These are phyloP conservation scores for Fusarium chlamydosporum DNA, from an alignment of 2,329 filamentous ascomycete species.

Conservation along the genomic window DNA sequence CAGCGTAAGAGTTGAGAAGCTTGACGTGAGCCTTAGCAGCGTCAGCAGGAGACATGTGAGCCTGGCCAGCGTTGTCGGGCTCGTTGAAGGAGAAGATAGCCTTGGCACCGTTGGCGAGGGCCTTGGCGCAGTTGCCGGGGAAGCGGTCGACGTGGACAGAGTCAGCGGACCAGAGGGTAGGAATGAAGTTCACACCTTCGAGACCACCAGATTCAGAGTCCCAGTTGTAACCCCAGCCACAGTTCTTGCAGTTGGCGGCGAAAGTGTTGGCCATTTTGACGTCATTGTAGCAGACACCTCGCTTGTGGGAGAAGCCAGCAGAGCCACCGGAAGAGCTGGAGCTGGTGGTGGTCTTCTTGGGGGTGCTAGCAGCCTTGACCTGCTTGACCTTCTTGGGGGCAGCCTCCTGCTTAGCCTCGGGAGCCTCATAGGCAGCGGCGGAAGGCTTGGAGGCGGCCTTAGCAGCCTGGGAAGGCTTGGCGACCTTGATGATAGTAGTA, in stretches of 20 bases:
- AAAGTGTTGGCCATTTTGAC: slow-evolving; percentile 67
- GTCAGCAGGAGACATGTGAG: slow-evolving; percentile 66
- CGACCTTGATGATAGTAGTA: slow-evolving; percentile 48
- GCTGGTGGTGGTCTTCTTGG: slow-evolving; percentile 23
- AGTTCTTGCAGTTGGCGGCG: slow-evolving; percentile 56
- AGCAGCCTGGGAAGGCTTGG: slow-evolving; percentile 43
- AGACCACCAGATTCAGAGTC: slow-evolving; percentile 62
- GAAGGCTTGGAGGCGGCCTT: slow-evolving; percentile 25
- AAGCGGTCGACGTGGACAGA: slow-evolving; percentile 63
- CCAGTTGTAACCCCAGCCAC: slow-evolving; percentile 80
- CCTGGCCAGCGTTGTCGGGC: slow-evolving; percentile 72
- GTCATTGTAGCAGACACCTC: slow-evolving; percentile 78
- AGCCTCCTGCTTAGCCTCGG: slow-evolving; percentile 11
- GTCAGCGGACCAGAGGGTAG: slow-evolving; percentile 73
- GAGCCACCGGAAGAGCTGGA: slow-evolving; percentile 30
- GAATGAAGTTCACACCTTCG: slow-evolving; percentile 70
- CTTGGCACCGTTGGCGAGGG: slow-evolving; percentile 68
- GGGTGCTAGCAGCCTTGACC: slow-evolving; percentile 6
- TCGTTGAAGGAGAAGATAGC: slow-evolving; percentile 79
- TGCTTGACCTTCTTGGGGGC: slow-evolving; percentile 26
- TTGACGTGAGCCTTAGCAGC: slow-evolving; percentile 68
- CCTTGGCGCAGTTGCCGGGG: slow-evolving; percentile 63
- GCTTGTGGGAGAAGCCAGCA: slow-evolving; percentile 62
- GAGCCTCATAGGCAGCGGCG: slow-evolving; percentile 2
- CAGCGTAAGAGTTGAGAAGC: slow-evolving; percentile 69